Base-by-base conservation (phyloP, 2,329 filamentous ascomycete genomes). In the Diaporthe sp. region DNA sequence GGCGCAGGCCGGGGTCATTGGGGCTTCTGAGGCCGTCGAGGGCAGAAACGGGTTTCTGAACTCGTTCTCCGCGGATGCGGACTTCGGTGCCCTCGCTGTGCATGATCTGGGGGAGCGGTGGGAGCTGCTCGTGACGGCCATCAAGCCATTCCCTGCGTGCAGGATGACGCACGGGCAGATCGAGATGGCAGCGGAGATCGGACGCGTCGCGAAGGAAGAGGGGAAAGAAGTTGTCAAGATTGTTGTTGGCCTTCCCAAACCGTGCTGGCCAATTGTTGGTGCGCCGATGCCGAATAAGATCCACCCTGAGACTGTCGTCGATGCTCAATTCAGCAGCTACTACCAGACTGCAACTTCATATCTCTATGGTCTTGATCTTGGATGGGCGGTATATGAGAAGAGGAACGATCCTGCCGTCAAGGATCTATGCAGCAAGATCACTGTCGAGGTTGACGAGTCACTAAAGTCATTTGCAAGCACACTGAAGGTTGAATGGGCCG, bases 321-420 rank as follows among this genome's bases (percentile, higher is more conserved):
- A 81, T 55, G 80, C 76, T 17, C 80, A 81, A 60, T 80, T 81
- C 74, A 80, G 79, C 73, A 80, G 79, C 71, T 79, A 81, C 55
- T 81, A 79, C 57, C 78, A 80, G 67, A 75, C 80, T n/a, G 80
- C 80, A 13, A 74, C 79, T 22, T 76, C 79, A 15, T 82, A 77
- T 77, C 67, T 80, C 7, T 76, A 77, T 38, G 79, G 80, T 1
- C 70, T 74, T 57, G 77, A 77, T 13, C 74, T 78, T 19, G 80
- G 78, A 3, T 81, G 77, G 78, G 68, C 9, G 0, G 64, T 68
- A 22, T 68, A 68, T 9, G 64, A 68, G 5, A 68, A 68, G 47
- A 68, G 33, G 9, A 9, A 9, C 2, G 64, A 68, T 30, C 33
- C 64, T 22, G 33, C 15, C 3, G 64, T 68, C 5, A 33, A 22